Base-by-base conservation (phyloP, 345 rosid species). In the Brassica carinata region DNA sequence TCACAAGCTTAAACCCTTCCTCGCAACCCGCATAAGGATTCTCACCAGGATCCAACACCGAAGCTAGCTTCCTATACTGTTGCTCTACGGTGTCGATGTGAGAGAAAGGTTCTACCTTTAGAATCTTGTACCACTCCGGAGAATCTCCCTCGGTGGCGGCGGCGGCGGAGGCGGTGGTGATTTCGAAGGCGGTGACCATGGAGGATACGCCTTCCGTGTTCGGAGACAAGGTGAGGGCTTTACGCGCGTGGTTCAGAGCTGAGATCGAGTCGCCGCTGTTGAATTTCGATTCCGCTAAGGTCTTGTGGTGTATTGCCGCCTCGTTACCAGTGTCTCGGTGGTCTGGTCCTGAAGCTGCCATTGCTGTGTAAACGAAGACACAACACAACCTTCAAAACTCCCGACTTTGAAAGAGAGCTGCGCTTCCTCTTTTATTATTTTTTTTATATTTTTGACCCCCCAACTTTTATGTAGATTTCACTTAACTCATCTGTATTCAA, bases 31-130 rank as follows among this genome's bases (percentile, higher is more conserved):
- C 62, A 38, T 77, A 84, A 0, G 88, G 84, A 74, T 90, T 91
- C 83, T 91, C 91, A 69, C 91, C 97, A 27, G 99, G 98, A 77
- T 92, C 93, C 84, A 95, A 76, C 15, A 84, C 64, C 36, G 91
- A 84, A 62, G 98, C 98, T n/a, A 95, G 85, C 67, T 85, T 86
- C 88, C 82, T 95, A 85, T 88, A 92, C 81, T 90, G 90, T 66
- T 88, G 88, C 78, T 88, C 91, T 53, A 95, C 85, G 15, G 86
- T 73, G 72, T 89, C 86, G 63, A 86, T 79, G 72, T 90, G 89
- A 71, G 98, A 90, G 72, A 92, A 95, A 78, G 96, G 98, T 69
- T 90, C 97, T 81, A 91, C 94, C 92, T 90, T 90, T 65, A 95
- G 92, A 62, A 90, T 72, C 77, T 82, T 86, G 79, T 95, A 95